A percentile compares a stretch with the other conserved stretches of the same genome.
These are phyloP conservation scores for Adansonia digitata DNA, from an alignment of 345 rosid species.

Conservation along the genomic window DNA sequence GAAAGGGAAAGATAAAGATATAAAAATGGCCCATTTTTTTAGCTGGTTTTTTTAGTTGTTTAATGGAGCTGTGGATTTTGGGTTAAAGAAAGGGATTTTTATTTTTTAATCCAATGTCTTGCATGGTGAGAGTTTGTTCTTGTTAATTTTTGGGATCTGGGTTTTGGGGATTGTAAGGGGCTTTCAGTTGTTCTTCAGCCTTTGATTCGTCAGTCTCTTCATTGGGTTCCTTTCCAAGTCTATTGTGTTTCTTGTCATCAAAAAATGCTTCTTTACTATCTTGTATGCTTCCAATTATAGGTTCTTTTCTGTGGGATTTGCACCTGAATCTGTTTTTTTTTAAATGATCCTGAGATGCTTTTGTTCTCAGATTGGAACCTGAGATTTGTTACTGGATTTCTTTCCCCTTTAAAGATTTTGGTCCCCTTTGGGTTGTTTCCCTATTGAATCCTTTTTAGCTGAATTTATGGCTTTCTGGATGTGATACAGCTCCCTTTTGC, in stretches of 20 bases:
- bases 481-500: conserved; percentile 23
- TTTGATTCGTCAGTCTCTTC: conserved; percentile 33
- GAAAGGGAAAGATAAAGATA: not conserved
- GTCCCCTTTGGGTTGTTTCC: not conserved
- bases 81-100: conserved; percentile 13
- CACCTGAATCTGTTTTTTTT: too few species aligned
- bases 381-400: conserved; percentile 6
- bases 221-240: conserved; percentile 36
- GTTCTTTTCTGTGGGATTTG: too few species aligned
- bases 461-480: conserved; percentile 31
- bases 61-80: conserved; percentile 19
- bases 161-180: conserved; percentile 48
- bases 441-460: conserved; percentile 9
- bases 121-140: conserved; percentile 15
- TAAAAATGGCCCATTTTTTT: not conserved
- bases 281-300: conserved; percentile 23
- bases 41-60: too few species aligned
- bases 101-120: conserved; percentile 10
- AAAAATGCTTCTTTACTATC: conserved; percentile 38
- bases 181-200: conserved; percentile 31
- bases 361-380: conserved; percentile 9
- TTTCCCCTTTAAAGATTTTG: not conserved
- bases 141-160: conserved; percentile 50
- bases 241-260: conserved; percentile 25
- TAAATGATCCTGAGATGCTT: not conserved